phyloP scores from a whole-genome alignment of 2,329 filamentous ascomycete species.

The Pochonia chlamydosporia region DNA sequence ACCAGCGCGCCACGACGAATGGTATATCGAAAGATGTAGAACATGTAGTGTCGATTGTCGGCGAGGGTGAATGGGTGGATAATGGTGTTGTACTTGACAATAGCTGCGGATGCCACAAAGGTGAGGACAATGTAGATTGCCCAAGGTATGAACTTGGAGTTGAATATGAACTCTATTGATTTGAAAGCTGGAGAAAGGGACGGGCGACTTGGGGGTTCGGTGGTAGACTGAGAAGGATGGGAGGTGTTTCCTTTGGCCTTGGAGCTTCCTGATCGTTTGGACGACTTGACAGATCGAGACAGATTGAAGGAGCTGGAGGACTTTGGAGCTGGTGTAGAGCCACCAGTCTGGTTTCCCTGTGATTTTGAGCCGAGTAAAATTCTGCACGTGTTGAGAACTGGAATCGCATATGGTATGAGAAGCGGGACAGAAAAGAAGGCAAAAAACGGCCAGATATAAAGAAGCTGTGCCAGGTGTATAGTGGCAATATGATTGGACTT shows the following conservation, averaged over 20 bases:
- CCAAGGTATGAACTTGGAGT: slow-evolving; percentile 27
- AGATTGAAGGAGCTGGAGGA: not conserved
- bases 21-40: slow-evolving; percentile 87
- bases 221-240: not conserved
- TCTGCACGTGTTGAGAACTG: slow-evolving; percentile 20
- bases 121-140: slow-evolving; percentile 28
- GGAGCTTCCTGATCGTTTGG: not conserved
- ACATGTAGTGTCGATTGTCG: slow-evolving; percentile 95
- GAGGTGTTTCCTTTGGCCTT: not conserved
- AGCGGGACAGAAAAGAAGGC: slow-evolving; percentile 85
- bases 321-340: not conserved
- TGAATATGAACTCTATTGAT: slow-evolving; percentile 16
- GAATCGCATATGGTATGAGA: slow-evolving; percentile 47
- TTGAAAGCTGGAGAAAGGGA: slow-evolving; percentile 11
- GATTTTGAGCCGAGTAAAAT: not conserved
- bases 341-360: not conserved
- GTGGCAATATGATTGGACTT: slow-evolving; percentile 92
- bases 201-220: not conserved
- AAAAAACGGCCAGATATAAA: slow-evolving; percentile 91
- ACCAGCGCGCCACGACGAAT: slow-evolving; percentile 60
- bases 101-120: slow-evolving; percentile 29
- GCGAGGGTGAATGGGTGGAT: slow-evolving; percentile 94
- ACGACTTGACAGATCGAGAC: not conserved
- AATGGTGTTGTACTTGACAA: slow-evolving; percentile 81
- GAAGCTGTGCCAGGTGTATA: slow-evolving; percentile 83